phyloP scores from a whole-genome alignment of 2,329 filamentous ascomycete genomes.

The Eutypa lata region DNA sequence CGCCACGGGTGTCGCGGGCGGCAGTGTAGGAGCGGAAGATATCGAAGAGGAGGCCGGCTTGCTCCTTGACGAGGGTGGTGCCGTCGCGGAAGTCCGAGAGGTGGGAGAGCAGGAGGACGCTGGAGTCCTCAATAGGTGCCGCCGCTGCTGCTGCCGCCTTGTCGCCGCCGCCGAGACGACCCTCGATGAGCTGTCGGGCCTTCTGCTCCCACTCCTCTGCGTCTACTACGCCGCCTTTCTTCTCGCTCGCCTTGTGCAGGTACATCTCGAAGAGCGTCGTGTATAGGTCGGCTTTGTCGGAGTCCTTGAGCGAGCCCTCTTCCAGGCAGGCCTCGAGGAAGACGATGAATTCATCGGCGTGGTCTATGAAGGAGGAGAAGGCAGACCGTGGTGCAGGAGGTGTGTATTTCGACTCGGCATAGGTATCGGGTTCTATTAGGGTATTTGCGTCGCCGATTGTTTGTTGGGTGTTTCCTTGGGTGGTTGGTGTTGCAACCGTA shows the following conservation, averaged over 20 bases:
- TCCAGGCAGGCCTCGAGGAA: slow-evolving; percentile 87
- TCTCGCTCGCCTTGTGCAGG: slow-evolving; percentile 78
- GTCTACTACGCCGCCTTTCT: slow-evolving; percentile 55
- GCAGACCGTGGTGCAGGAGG: slow-evolving; percentile 81
- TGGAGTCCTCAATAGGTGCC: slow-evolving; percentile 88
- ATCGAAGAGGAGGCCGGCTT: slow-evolving; percentile 86
- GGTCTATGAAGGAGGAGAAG: slow-evolving; percentile 95
- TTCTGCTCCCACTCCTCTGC: slow-evolving; percentile 84
- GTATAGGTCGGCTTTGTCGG: slow-evolving; percentile 81
- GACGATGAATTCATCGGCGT: slow-evolving; percentile 83
- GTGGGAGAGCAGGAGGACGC: slow-evolving; percentile 88
- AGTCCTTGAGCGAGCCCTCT: slow-evolving; percentile 65
- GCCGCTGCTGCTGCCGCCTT: slow-evolving; percentile 33
- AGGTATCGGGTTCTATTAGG: slow-evolving; percentile 45
- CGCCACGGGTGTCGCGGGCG: slow-evolving; percentile 85
- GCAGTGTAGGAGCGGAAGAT: slow-evolving; percentile 96
- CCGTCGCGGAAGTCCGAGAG: slow-evolving; percentile 87
- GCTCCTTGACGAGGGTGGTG: slow-evolving; percentile 88
- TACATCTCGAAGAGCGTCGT: slow-evolving; percentile 99
- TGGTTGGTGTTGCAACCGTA: slow-evolving; percentile 50
- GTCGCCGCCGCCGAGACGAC: slow-evolving; percentile 36
- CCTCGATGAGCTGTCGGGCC: slow-evolving; percentile 84
- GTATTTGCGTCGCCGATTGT: slow-evolving; percentile 53
- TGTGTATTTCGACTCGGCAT: slow-evolving; percentile 59
- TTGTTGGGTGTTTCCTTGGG: slow-evolving; percentile 46